Conservation (phyloP, 2,329 filamentous ascomycete species). For the Tolypocladium sp. region DNA sequence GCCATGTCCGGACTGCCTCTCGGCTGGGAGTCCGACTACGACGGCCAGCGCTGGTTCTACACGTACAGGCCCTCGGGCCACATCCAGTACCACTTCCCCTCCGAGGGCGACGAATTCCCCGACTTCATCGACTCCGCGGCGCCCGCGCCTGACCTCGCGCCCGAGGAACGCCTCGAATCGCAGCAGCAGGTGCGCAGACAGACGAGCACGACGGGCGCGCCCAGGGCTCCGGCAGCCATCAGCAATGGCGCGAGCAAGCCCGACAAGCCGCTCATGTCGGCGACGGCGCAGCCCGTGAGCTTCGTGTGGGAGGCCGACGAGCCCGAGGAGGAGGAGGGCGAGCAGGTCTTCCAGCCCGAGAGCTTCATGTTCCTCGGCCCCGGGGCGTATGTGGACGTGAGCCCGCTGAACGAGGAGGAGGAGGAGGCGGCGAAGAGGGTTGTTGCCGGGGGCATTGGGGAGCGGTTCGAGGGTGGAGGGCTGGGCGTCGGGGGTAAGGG, state of each 20-base stretch:
- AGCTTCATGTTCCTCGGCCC: conserved; percentile 44
- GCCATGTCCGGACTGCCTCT: conserved; percentile 32
- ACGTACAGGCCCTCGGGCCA: conserved; percentile 44
- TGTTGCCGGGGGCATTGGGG: conserved; percentile 11
- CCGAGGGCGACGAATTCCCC: conserved; percentile 49
- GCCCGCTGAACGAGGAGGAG: conserved; percentile 31
- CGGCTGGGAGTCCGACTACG: conserved; percentile 50
- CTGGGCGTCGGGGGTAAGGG: conserved; percentile 8
- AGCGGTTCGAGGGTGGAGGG: conserved; percentile 6
- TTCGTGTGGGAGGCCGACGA: conserved; percentile 22
- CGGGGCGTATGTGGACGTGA: conserved; percentile 35
- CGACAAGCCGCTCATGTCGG: conserved; percentile 18
- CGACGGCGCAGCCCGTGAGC: conserved; percentile 22
- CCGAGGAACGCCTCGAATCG: conserved; percentile 44
- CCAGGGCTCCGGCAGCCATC: neutral
- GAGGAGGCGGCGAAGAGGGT: conserved; percentile 12
- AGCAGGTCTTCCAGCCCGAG: conserved; percentile 40
- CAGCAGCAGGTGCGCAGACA: conserved; percentile 37
- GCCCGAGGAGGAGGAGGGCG: conserved; percentile 20
- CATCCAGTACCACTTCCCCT: conserved; percentile 47
- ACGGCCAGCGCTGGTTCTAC: conserved; percentile 49
- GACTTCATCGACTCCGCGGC: conserved; percentile 33
- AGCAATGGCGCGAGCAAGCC: conserved; percentile 3
- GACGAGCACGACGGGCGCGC: conserved; percentile 6
- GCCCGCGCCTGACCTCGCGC: conserved; percentile 30